Conservation (phyloP, 2,329 filamentous ascomycete species). For the Talaromyces amestolkiae region DNA sequence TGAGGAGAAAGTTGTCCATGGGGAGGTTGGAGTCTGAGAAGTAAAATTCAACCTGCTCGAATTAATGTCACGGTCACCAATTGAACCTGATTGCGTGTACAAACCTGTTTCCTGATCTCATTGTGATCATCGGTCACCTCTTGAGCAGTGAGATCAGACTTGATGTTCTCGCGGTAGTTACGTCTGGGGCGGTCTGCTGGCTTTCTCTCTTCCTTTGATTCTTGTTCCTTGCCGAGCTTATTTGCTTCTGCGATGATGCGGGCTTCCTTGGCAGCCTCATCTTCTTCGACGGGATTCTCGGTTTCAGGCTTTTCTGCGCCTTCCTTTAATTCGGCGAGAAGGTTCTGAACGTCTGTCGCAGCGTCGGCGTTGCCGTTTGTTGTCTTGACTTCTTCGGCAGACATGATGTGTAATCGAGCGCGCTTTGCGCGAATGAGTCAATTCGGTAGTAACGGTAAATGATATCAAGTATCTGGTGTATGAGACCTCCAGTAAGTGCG, state of each 20-base stretch:
- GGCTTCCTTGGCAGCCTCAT: constrained; percentile 36
- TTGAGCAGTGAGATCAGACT: constrained; percentile 67
- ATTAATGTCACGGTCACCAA: background rate
- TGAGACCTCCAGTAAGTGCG: background rate
- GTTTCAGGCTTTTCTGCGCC: constrained; percentile 29
- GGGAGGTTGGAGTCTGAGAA: constrained; percentile 89
- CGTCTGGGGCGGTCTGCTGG: constrained; percentile 20
- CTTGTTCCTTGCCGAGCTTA: constrained; percentile 39
- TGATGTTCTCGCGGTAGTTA: constrained; percentile 56
- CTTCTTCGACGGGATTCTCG: constrained; percentile 8
- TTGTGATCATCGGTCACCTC: constrained; percentile 72
- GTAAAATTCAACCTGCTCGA: constrained; percentile 81
- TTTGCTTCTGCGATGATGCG: constrained; percentile 39
- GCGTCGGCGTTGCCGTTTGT: constrained; percentile 40
- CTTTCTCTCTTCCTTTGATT: constrained; percentile 29
- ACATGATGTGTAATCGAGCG: constrained; percentile 28
- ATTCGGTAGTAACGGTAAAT: background rate
- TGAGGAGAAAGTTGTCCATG: constrained; percentile 82
- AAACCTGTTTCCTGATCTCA: constrained; percentile 79
- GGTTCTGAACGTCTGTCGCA: constrained; percentile 47
- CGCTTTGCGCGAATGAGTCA: constrained; percentile 12
- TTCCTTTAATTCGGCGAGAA: constrained; percentile 46
- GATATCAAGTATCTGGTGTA: background rate
- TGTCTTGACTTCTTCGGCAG: constrained; percentile 38
- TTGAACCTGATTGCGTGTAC: constrained; percentile 17